Conservation (phyloP, 768 basidiomycete species). For the Rhodotorula taiwanensis region DNA sequence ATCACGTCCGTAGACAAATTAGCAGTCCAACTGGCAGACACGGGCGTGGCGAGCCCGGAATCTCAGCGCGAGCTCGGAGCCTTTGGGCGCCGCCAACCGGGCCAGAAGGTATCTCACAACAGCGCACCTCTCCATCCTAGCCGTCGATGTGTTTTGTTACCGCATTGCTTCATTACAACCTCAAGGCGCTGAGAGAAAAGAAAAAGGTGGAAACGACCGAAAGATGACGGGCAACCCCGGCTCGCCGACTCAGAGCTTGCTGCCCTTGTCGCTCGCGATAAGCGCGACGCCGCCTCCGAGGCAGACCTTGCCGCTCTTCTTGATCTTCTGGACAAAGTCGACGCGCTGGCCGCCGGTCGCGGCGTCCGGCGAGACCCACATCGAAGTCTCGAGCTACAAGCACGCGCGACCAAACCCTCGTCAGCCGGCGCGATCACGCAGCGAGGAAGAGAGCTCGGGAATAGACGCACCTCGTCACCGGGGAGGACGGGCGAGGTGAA, state of each 20-base stretch:
- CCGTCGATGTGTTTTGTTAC: too few species aligned
- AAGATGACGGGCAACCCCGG: too few species aligned
- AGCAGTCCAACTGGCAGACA: too few species aligned
- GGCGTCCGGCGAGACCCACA: constrained; percentile 25
- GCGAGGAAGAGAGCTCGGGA: not conserved
- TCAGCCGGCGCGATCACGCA: not conserved
- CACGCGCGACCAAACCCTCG: not conserved
- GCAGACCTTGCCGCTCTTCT: constrained; percentile 31
- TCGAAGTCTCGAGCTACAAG: constrained; percentile 26
- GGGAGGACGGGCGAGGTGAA: constrained; percentile 59
- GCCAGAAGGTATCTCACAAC: too few species aligned
- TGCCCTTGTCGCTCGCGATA: constrained; percentile 3
- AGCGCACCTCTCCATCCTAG: too few species aligned
- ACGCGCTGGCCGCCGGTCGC: constrained; percentile 28
- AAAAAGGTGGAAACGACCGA: too few species aligned
- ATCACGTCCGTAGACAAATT: too few species aligned
- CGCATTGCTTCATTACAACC: too few species aligned
- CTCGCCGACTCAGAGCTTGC: constrained; percentile 12
- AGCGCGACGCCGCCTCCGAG: constrained; percentile 34
- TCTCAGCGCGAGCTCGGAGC: too few species aligned
- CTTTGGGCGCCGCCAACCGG: too few species aligned
- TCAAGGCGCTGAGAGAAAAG: too few species aligned
- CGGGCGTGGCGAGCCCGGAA: too few species aligned
- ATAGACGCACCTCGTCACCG: constrained; percentile 19
- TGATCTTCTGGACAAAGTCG: constrained; percentile 39